Evolutionary conservation across 306 rosid genomes (phyloP), one percentile per base, ranked within the genome.

Genomic region (Cyclanthera cordifolia): DNA sequence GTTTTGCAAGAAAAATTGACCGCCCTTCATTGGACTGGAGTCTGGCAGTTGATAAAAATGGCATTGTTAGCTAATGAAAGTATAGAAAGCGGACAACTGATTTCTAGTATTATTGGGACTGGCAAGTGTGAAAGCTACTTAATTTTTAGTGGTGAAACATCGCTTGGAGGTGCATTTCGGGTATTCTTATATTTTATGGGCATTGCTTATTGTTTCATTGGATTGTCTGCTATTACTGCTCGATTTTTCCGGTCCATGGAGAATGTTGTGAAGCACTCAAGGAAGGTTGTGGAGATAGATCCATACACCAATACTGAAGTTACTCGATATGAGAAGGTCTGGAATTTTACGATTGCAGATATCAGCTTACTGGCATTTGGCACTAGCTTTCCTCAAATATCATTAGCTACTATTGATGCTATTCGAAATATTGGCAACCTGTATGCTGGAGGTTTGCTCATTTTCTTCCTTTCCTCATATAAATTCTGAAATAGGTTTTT

Each of bases 311-410:
- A 79, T 51, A 74, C 58, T 52, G 75, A 89, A 72, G 67, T 55
- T 64, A 43, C 84, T 53, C 79, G 80, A 59, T 72, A 79, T 57
- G 95, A 86, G 74, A 93, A 87, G 66, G 96, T 93, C 54, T 93
- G 98, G 96, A 93, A 93, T 79, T 93, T 85, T 76, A 86, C 99
- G 0, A 79, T 93, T 58, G 99, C 99, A 15, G 99, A 93, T 70
- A 93, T 93, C 82, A 84, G 88, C 66, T 65, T 93, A 73, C 82
- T 93, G 81, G 99, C 99, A 27, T 93, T 89, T 69, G 99, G 99
- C 72, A 93, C 99, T 52, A 93, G 98, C 83, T 93, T 93, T 82
- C 98, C 98, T 72, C 98, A 93, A 81, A 89, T 93, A 77, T 93
- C 98, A 27, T 79, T 93, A 46, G 98, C 98, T 72, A 93, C 87